Percentiles rank a stretch among this genome's conserved stretches.
These are phyloP conservation scores for Dryadomyces quercivorus DNA, from an alignment of 2,329 filamentous ascomycete genomes.

Conservation along the genomic window DNA sequence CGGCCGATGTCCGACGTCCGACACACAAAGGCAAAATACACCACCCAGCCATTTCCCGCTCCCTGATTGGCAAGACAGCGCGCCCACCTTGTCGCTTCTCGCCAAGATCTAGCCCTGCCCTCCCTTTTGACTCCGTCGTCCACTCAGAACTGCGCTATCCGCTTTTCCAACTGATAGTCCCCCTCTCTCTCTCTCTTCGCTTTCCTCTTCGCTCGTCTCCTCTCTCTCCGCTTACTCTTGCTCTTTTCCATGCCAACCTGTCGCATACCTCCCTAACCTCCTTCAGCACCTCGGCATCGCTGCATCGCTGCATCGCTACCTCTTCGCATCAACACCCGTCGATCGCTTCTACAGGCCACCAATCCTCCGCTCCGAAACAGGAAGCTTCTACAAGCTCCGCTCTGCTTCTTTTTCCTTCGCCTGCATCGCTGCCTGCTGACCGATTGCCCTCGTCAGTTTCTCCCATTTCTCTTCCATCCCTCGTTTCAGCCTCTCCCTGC, in stretches of 20 bases:
- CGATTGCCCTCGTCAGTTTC: background rate
- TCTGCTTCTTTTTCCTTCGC: background rate
- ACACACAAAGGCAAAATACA: too few species aligned
- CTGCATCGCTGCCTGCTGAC: background rate
- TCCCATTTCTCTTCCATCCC: background rate
- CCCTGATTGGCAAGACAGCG: background rate
- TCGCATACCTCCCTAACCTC: background rate
- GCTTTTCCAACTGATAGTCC: background rate
- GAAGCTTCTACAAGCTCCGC: background rate
- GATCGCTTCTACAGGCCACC: too few species aligned
- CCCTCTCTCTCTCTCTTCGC: background rate
- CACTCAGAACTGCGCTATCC: background rate
- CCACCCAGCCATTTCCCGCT: too few species aligned
- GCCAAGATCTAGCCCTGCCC: slow-evolving; percentile 3
- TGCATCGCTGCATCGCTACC: too few species aligned
- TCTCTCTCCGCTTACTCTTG: background rate
- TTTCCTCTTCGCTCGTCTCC: background rate
- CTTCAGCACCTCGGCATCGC: background rate
- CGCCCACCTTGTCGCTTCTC: background rate
- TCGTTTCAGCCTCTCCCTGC: too few species aligned
- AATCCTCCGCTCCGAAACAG: background rate
- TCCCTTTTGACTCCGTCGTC: background rate
- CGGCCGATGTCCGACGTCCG: too few species aligned
- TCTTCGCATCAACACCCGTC: too few species aligned
- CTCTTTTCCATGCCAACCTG: too few species aligned